phyloP scores from a whole-genome alignment of 2,329 filamentous ascomycete species.

The Aureobasidium sp. region DNA sequence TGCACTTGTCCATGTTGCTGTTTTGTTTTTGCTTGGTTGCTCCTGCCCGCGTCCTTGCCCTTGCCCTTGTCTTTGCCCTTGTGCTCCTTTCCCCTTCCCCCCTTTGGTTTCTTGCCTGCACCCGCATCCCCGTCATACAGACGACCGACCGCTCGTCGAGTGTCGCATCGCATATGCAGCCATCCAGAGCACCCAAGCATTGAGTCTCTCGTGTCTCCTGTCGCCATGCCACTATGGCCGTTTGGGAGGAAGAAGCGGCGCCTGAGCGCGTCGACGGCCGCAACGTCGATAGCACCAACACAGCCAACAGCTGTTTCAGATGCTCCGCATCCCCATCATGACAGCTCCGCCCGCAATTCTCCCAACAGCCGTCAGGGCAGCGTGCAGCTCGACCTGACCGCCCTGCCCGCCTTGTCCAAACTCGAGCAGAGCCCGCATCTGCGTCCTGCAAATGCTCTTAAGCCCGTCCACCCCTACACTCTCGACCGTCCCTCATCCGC shows the following conservation, averaged over 20 bases:
- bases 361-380: slow-evolving; percentile 24
- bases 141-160: neutral
- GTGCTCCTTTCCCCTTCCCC: slow-evolving; percentile 2
- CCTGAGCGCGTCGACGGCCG: slow-evolving; percentile 21
- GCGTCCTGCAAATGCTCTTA: slow-evolving; percentile 35
- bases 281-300: neutral
- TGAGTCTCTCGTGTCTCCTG: slow-evolving; percentile 52
- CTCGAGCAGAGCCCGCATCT: slow-evolving; percentile 44
- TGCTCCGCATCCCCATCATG: neutral
- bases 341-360: neutral
- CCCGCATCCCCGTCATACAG: neutral
- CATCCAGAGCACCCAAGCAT: neutral
- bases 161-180: slow-evolving; percentile 11
- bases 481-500: slow-evolving; percentile 24
- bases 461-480: slow-evolving; percentile 38
- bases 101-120: neutral
- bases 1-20: no score
- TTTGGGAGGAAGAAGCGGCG: slow-evolving; percentile 69
- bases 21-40: no score
- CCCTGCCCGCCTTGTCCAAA: slow-evolving; percentile 35
- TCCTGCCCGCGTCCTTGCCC: no score
- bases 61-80: neutral
- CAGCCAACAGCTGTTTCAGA: slow-evolving; percentile 7
- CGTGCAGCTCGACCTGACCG: slow-evolving; percentile 37
- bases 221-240: slow-evolving; percentile 50